A percentile compares a stretch with the other conserved stretches of the same genome.
Conservation (phyloP, 768 basidiomycete genomes). For the Russula abietina region DNA sequence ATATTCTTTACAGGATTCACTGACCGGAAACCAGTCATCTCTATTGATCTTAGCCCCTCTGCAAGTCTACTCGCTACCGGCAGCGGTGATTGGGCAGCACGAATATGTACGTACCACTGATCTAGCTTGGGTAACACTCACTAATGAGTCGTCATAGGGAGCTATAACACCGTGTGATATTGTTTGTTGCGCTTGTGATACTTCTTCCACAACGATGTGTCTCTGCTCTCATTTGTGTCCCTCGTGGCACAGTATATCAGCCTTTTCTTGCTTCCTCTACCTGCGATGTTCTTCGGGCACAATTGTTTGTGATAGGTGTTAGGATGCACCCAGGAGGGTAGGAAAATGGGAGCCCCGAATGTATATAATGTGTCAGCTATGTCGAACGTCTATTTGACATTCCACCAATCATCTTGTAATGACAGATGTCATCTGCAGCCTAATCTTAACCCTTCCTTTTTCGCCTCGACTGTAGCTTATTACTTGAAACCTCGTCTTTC, state of each 20-base stretch:
- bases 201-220: conserved; percentile 12
- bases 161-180: conserved; percentile 26
- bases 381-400: conserved; percentile 10
- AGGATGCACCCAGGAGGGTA: conserved; percentile 6
- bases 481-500: not conserved
- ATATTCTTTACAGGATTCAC: conserved; percentile 4
- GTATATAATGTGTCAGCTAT: conserved; percentile 21
- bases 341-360: conserved; percentile 8
- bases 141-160: conserved; percentile 23
- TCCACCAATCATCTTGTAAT: conserved; percentile 6
- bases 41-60: conserved; percentile 59
- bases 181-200: conserved; percentile 1
- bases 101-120: conserved; percentile 49
- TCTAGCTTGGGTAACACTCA: not conserved
- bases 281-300: conserved; percentile 7
- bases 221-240: conserved; percentile 11
- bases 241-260: conserved; percentile 8
- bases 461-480: not conserved
- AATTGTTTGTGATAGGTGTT: conserved; percentile 15
- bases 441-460: not conserved
- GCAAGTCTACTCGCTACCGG: conserved; percentile 62
- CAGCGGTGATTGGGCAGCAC: conserved; percentile 64
- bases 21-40: conserved; percentile 47
- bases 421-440: conserved; percentile 5
- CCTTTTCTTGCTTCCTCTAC: conserved; percentile 18